Conservation (phyloP, 176 grass and related monocot genomes). For the Triticum timopheevii region DNA sequence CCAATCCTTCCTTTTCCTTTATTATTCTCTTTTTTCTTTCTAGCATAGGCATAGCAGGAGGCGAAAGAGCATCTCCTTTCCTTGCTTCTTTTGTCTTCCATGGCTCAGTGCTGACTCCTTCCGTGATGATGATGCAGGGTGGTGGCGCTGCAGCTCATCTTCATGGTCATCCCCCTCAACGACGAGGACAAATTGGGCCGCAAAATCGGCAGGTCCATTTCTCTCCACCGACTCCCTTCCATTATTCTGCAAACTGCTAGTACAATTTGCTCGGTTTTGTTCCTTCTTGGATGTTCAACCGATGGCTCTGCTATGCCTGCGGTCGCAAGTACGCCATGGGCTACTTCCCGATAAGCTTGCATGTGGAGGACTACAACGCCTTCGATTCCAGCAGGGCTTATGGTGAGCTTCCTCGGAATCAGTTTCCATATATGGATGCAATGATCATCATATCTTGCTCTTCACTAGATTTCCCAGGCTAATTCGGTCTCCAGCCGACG, state of each 20-base stretch:
- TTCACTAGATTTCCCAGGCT: not conserved
- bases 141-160: constrained; percentile 70
- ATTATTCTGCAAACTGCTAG: not conserved
- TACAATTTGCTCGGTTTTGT: not conserved
- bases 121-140: constrained; percentile 44
- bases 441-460: not conserved
- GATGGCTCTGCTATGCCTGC: not conserved
- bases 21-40: not conserved
- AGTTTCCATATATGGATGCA: not conserved
- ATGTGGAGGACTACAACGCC: constrained; percentile 73
- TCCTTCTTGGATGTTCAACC: not conserved
- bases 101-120: not conserved
- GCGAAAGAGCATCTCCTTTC: not conserved
- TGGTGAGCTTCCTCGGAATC: constrained; percentile 35
- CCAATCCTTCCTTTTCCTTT: not conserved
- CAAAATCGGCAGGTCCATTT: constrained; percentile 52
- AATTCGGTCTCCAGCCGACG: not conserved
- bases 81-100: not conserved
- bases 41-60: not conserved
- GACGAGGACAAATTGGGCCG: constrained; percentile 55
- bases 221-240: not conserved
- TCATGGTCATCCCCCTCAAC: constrained; percentile 73
- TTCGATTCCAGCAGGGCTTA: constrained; percentile 73
- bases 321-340: constrained; percentile 58
- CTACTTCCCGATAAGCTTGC: constrained; percentile 83